These are phyloP conservation scores for Lathyrus tuberosus DNA, from an alignment of 306 rosid species.

Conservation along the genomic window DNA sequence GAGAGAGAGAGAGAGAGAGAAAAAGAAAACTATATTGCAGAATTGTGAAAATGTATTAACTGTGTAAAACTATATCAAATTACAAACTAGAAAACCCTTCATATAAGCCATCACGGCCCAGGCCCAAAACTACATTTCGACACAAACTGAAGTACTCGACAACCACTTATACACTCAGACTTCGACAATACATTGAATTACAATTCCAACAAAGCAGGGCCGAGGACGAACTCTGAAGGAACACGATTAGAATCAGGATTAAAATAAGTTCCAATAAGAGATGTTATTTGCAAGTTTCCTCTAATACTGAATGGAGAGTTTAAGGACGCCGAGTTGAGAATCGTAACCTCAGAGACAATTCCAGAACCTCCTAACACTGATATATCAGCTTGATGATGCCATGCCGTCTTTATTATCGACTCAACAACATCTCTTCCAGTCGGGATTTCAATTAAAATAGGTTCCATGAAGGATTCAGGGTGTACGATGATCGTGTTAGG, in stretches of 20 bases:
- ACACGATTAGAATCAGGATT: neutral
- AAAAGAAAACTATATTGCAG: too few relatives aligned
- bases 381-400: neutral
- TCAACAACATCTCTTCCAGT: neutral
- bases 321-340: slow-evolving; percentile 38
- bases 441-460: neutral
- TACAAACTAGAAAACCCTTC: too few relatives aligned
- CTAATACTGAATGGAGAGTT: slow-evolving; percentile 16
- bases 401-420: neutral
- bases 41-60: too few relatives aligned
- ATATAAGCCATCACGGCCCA: too few relatives aligned
- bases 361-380: slow-evolving; percentile 38
- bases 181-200: too few relatives aligned
- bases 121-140: too few relatives aligned
- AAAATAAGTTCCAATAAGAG: slow-evolving; percentile 39
- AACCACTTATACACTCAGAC: too few relatives aligned
- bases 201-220: too few relatives aligned
- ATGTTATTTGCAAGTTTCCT: slow-evolving; percentile 45
- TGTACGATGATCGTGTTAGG: neutral
- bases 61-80: too few relatives aligned
- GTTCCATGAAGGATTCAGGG: neutral
- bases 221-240: neutral
- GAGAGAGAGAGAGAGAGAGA: too few relatives aligned
- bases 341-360: slow-evolving; percentile 42
- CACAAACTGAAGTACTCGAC: too few relatives aligned